phyloP scores from a whole-genome alignment of 441 rosid genomes.

The Arabidopsis hybrid region DNA sequence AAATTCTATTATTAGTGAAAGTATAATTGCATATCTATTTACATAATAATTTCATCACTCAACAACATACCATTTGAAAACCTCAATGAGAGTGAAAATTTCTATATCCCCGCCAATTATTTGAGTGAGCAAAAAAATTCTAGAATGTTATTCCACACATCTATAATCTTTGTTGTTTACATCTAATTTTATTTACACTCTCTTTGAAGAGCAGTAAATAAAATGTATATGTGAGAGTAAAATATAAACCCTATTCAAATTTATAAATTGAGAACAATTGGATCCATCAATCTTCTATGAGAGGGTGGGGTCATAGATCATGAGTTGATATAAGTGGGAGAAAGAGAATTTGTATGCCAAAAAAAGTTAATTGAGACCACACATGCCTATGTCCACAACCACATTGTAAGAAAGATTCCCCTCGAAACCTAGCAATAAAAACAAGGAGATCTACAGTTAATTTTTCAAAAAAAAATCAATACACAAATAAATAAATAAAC shows the following conservation, averaged over 20 bases:
- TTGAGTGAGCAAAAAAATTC: constrained; percentile 5
- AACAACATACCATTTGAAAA: constrained; percentile 3
- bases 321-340: constrained; percentile 33
- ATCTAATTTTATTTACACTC: too few relatives aligned
- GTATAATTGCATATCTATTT: constrained; percentile 1
- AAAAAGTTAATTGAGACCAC: constrained; percentile 36
- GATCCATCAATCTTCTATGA: constrained; percentile 16
- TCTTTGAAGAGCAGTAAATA: not conserved
- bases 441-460: constrained; percentile 7
- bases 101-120: not conserved
- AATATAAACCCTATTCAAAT: constrained; percentile 35
- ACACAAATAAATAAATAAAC: not conserved
- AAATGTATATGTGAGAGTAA: not conserved
- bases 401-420: constrained; percentile 33
- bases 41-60: not conserved
- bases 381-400: constrained; percentile 26
- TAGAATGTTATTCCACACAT: not conserved
- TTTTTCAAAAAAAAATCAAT: not conserved
- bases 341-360: constrained; percentile 17
- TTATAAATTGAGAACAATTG: constrained; percentile 8
- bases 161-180: not conserved
- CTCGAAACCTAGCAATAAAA: constrained; percentile 30
- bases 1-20: constrained; percentile 10
- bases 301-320: constrained; percentile 36
- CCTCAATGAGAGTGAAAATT: not conserved